These are phyloP conservation scores for Vicia faba DNA, from an alignment of 306 rosid species.

Conservation along the genomic window DNA sequence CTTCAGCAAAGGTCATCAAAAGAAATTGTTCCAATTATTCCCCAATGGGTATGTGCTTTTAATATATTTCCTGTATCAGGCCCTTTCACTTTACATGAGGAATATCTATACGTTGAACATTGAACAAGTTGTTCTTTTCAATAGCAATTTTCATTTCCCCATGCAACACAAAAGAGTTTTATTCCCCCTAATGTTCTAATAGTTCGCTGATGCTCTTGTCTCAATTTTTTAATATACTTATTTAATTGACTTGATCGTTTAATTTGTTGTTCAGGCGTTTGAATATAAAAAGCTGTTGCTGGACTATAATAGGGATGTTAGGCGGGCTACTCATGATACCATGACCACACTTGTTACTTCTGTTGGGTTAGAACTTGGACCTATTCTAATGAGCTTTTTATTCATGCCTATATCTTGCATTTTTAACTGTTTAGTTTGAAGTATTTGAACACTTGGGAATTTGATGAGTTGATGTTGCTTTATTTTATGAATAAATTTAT, in stretches of 20 bases:
- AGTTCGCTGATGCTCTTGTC: slow-evolving; percentile 14
- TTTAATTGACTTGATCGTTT: slow-evolving; percentile 29
- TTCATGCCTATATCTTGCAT: slow-evolving; percentile 37
- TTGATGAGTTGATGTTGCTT: slow-evolving; percentile 15
- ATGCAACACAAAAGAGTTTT: not conserved
- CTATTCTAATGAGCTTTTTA: slow-evolving; percentile 32
- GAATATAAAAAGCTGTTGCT: slow-evolving; percentile 90
- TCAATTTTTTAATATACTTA: slow-evolving; percentile 17
- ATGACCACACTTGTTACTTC: slow-evolving; percentile 72
- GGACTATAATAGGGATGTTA: slow-evolving; percentile 93
- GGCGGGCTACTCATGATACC: slow-evolving; percentile 90
- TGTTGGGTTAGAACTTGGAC: slow-evolving; percentile 70
- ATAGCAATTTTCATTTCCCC: not conserved
- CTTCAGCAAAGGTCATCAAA: slow-evolving; percentile 70
- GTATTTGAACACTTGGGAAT: slow-evolving; percentile 33
- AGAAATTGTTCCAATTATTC: slow-evolving; percentile 68
- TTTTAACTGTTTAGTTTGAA: slow-evolving; percentile 15
- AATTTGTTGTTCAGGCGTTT: slow-evolving; percentile 62
- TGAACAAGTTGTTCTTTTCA: slow-evolving; percentile 30
- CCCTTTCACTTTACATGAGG: slow-evolving; percentile 11
- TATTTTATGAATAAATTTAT: slow-evolving; percentile 27
- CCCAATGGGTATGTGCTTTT: slow-evolving; percentile 76
- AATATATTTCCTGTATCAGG: too few relatives aligned
- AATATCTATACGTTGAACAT: slow-evolving; percentile 3
- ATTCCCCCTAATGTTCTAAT: not conserved